Evolutionary conservation across 805 yeast genomes (phyloP).

Genomic region (Wickerhamiella kurtzmanii): DNA sequence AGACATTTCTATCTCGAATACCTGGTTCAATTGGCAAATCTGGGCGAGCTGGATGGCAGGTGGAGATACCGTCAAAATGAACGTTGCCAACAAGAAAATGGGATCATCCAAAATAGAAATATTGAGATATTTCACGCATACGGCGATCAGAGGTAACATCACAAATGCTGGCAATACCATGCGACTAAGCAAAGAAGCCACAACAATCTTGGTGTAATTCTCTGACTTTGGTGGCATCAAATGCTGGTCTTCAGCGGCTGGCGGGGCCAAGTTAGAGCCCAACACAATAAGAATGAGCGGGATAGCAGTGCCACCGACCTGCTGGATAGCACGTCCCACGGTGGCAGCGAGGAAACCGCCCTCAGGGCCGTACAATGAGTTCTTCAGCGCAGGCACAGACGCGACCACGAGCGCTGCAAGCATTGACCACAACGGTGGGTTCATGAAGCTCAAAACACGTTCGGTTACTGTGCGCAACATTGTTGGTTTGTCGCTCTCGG

Average conservation of each 20-base stretch:
- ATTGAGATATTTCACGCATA: constrained; percentile 38
- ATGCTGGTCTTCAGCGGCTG: constrained; percentile 31
- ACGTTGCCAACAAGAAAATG: constrained; percentile 44
- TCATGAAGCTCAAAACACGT: constrained; percentile 33
- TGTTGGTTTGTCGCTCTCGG: neutral
- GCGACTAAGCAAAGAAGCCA: constrained; percentile 42
- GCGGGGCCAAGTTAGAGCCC: constrained; percentile 50
- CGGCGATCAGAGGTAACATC: constrained; percentile 40
- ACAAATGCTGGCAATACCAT: constrained; percentile 48
- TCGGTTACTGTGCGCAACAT: constrained; percentile 9
- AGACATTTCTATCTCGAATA: constrained; percentile 52
- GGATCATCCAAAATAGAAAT: constrained; percentile 41
- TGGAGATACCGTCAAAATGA: constrained; percentile 47
- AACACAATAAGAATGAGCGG: constrained; percentile 48
- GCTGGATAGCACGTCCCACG: constrained; percentile 38
- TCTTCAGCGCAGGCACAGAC: constrained; percentile 36
- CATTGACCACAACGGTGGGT: constrained; percentile 57
- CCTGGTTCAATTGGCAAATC: constrained; percentile 46
- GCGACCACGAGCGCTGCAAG: constrained; percentile 46
- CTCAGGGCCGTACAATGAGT: constrained; percentile 31
- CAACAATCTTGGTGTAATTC: constrained; percentile 33
- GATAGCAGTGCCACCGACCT: constrained; percentile 45
- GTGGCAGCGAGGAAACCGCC: constrained; percentile 39
- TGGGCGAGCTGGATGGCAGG: constrained; percentile 59
- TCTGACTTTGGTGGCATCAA: constrained; percentile 17